Evolutionary conservation across 139 green algal genomes (phyloP), one percentile per base, ranked within the genome.

Genomic region (Chlamydomonas incerta): DNA sequence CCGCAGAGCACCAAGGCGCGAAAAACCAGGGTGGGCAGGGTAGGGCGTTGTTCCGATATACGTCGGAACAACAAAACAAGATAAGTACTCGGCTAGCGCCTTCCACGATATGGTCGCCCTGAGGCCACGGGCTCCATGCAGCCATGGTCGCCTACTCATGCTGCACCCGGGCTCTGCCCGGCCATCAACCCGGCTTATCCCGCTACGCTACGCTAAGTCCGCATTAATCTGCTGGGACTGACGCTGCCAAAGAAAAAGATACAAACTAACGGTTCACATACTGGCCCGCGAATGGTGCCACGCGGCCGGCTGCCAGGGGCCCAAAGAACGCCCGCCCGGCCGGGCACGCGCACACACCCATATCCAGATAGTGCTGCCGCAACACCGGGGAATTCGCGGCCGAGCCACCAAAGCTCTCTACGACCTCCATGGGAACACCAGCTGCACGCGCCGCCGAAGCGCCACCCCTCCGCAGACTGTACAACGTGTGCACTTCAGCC

Each of bases 351-450:
- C 2, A 11, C 5, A 76, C 46, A 58, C 70, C 72, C 29, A 67
- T 47, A 67, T 80, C 72, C 28, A 80, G 29, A 35, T 80, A 80
- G 17, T 80, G 72, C 72, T 46, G 50, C 9, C 72, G 72, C 47
- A 80, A 46, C 2, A 50, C 72, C 2, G 2, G 1, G 9, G 72
- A 80, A 11, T 29, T n/a, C 13, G 50, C 72, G 11, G 13, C 13
- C 72, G 50, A 80, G 21, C 50, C 72, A 15, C 72, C 72, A 46
- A 80, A 80, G 29, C 13, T 35, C 50, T 80, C 50, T 28, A 80
- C 47, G 0, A 80, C 72, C 14, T 80, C 72, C 47, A 80, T n/a
- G 26, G 50, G 72, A 14, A 80, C 50, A 17, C 72, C 50, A 1
- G 31, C 72, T 18, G 72, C 72, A 1, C 47, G 72, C 2, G 72